These are phyloP conservation scores for Sporisorium reilianum DNA, from an alignment of 1,284 basidiomycete species.

Conservation along the genomic window DNA sequence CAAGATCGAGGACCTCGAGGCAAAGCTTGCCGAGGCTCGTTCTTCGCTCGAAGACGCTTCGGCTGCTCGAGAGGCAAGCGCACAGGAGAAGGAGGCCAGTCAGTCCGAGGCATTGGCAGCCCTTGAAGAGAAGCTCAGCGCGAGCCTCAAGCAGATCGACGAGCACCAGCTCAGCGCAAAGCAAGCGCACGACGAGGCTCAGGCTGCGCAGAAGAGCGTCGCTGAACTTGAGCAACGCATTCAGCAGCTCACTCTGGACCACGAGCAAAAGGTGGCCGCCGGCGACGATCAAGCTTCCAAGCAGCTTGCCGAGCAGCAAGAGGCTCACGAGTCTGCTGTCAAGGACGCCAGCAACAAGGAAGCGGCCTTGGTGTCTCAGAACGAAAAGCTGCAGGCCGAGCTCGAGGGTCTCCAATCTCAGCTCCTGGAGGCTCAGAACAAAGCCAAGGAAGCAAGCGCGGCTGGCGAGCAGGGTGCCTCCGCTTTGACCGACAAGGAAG, in stretches of 20 bases:
- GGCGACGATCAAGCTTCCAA: slow-evolving; percentile 11
- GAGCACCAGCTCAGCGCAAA: slow-evolving; percentile 24
- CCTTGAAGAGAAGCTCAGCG: slow-evolving; percentile 23
- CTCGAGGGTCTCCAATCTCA: slow-evolving; percentile 22
- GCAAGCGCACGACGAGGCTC: slow-evolving; percentile 30
- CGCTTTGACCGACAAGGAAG: slow-evolving; percentile 36
- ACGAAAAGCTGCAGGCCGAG: slow-evolving; percentile 33
- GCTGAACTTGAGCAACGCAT: slow-evolving; percentile 33
- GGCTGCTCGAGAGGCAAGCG: slow-evolving; percentile 16
- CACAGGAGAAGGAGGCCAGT: slow-evolving; percentile 14
- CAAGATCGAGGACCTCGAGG: slow-evolving; percentile 31
- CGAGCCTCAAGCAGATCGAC: slow-evolving; percentile 30
- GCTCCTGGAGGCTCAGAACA: slow-evolving; percentile 24
- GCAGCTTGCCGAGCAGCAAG: slow-evolving; percentile 31
- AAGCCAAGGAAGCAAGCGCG: slow-evolving; percentile 26
- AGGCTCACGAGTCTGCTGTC: slow-evolving; percentile 29
- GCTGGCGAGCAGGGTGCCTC: slow-evolving; percentile 31
- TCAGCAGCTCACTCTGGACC: slow-evolving; percentile 26
- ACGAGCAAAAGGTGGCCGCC: slow-evolving; percentile 23
- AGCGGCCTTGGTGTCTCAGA: slow-evolving; percentile 14
- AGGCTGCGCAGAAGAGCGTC: slow-evolving; percentile 16
- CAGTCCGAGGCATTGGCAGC: slow-evolving; percentile 27
- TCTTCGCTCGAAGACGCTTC: slow-evolving; percentile 20
- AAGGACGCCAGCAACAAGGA: slow-evolving; percentile 32
- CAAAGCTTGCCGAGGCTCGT: slow-evolving; percentile 24